Evolutionary conservation across 2,329 filamentous ascomycete genomes (phyloP).

Genomic region (Anisogramma anomala): DNA sequence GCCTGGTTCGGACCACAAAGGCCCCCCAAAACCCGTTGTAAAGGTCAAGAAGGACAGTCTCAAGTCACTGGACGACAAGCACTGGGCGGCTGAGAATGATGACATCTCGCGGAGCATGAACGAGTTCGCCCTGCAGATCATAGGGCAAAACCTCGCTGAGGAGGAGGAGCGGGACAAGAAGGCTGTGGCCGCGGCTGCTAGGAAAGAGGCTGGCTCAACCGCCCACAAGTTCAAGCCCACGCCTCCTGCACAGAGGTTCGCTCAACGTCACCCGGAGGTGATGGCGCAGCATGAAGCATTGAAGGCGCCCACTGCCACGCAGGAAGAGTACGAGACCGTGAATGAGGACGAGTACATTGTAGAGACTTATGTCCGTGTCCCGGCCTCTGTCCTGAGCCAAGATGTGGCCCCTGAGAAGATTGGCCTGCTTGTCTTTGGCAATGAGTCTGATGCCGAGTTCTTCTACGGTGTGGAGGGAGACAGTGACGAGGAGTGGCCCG

Average conservation of each 20-base stretch:
- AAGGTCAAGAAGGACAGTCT: conserved; percentile 20
- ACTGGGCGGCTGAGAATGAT: conserved; percentile 30
- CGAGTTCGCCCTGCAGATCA: conserved; percentile 46
- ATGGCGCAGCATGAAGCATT: conserved; percentile 14
- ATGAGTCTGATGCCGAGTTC: conserved; percentile 45
- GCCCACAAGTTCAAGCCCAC: conserved; percentile 43
- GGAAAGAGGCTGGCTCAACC: conserved; percentile 16
- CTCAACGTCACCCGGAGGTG: conserved; percentile 41
- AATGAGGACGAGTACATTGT: conserved; percentile 48
- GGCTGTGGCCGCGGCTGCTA: conserved; percentile 7
- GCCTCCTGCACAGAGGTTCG: conserved; percentile 40
- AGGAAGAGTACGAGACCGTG: conserved; percentile 21
- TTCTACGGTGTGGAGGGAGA: conserved; percentile 53
- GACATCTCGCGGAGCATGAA: conserved; percentile 45
- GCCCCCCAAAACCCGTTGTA: conserved; percentile 13
- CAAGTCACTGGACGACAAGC: conserved; percentile 19
- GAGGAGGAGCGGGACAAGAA: conserved; percentile 27
- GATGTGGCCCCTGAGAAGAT: conserved; percentile 39
- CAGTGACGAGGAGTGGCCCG: conserved; percentile 44
- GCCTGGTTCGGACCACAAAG: conserved; percentile 22
- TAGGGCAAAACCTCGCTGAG: conserved; percentile 39
- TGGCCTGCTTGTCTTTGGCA: conserved; percentile 45
- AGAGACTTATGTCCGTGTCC: conserved; percentile 53
- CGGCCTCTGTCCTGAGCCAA: conserved; percentile 36
- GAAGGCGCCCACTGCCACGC: conserved; percentile 7